Evolutionary conservation across 2,329 filamentous ascomycete genomes (phyloP).

Genomic region (Colletotrichum plurivorum): DNA sequence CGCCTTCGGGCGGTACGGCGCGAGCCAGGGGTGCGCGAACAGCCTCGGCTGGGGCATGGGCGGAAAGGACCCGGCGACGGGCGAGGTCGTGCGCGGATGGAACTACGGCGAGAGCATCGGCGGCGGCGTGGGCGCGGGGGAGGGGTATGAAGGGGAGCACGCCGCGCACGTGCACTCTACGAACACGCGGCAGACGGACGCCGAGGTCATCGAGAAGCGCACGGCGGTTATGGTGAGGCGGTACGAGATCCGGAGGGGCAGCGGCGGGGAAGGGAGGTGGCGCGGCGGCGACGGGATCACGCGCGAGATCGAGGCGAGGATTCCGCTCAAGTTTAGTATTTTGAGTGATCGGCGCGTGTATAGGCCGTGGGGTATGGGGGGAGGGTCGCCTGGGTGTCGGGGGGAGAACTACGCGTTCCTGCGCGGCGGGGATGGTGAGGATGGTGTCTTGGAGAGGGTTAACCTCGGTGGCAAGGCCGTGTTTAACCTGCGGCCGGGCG

Average conservation of each 20-base stretch:
- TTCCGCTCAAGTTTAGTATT: conserved; percentile 51
- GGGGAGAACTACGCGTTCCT: conserved; percentile 49
- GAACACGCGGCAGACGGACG: conserved; percentile 51
- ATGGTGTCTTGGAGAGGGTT: conserved; percentile 44
- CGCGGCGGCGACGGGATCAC: conserved; percentile 52
- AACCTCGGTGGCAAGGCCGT: conserved; percentile 51
- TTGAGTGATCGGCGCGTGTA: conserved; percentile 53
- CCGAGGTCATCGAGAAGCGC: conserved; percentile 52
- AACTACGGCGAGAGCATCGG: conserved; percentile 52
- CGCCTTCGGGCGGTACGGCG: conserved; percentile 46
- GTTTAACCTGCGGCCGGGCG: conserved; percentile 49
- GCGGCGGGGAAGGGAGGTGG: conserved; percentile 49
- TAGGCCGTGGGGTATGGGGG: conserved; percentile 52
- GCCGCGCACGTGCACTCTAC: conserved; percentile 50
- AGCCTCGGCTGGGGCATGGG: conserved; percentile 53
- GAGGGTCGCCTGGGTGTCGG: conserved; percentile 45
- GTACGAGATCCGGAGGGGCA: conserved; percentile 48
- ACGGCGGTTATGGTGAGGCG: conserved; percentile 51
- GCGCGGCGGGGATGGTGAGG: conserved; percentile 45
- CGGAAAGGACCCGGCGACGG: conserved; percentile 46
- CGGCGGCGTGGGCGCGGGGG: conserved; percentile 51
- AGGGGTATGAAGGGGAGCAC: conserved; percentile 46
- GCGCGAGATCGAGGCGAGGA: conserved; percentile 52
- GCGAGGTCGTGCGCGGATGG: conserved; percentile 42
- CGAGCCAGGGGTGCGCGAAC: conserved; percentile 50